Evolutionary conservation across 805 yeast species (phyloP).

Genomic region (Candida parachauliodes): DNA sequence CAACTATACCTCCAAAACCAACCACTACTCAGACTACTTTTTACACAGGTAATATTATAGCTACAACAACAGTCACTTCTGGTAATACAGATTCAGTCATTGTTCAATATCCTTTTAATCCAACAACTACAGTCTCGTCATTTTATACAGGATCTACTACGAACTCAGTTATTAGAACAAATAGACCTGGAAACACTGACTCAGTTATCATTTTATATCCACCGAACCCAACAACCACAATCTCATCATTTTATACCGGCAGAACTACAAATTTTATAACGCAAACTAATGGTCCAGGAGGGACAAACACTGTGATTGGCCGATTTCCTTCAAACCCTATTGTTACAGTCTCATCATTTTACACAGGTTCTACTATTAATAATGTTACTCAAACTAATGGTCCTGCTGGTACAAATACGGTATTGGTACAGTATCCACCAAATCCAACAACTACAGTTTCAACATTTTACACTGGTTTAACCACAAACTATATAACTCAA

Average conservation of each 20-base stretch:
- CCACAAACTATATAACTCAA: not conserved
- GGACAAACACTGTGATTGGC: constrained; percentile 10
- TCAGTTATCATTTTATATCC: not conserved
- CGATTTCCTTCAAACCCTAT: constrained; percentile 2
- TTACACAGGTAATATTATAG: not conserved
- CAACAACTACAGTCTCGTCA: not conserved
- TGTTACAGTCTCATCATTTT: not conserved
- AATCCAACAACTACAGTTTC: constrained; percentile 2
- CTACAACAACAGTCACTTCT: not conserved
- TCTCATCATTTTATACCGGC: not conserved
- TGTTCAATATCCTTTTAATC: constrained; percentile 2
- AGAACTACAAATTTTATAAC: not conserved
- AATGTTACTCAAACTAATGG: not conserved
- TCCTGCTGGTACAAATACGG: not conserved
- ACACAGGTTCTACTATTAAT: constrained; percentile 4
- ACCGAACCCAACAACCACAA: constrained; percentile 4
- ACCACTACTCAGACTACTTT: not conserved
- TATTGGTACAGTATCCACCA: not conserved
- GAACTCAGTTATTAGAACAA: not conserved
- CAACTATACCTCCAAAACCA: constrained; percentile 5
- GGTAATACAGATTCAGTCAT: constrained; percentile 1
- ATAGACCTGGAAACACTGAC: not conserved
- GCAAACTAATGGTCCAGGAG: constrained; percentile 2
- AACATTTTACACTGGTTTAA: constrained; percentile 1
- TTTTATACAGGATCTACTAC: not conserved